A percentile compares a stretch with the other conserved stretches of the same genome.
Conservation (phyloP, 208 protist species). For the Trypanosoma theileri region DNA sequence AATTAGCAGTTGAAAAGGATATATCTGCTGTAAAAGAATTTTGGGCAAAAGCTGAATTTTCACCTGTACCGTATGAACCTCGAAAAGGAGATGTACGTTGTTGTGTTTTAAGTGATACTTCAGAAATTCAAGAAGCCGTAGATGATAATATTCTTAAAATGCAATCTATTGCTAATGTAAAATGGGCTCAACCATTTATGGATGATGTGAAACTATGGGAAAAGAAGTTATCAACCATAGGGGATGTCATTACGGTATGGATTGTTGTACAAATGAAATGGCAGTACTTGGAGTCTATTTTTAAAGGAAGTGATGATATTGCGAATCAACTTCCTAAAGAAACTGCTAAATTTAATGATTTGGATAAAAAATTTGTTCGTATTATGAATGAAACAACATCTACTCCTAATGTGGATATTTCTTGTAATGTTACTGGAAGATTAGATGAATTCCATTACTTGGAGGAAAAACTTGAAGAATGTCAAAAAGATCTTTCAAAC, state of each 20-base stretch:
- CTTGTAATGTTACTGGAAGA: conserved; percentile 91
- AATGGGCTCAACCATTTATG: conserved; percentile 96
- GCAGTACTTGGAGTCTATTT: conserved; percentile 99
- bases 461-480: conserved; percentile 95
- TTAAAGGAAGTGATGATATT: conserved; percentile 98
- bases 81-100: conserved; percentile 84
- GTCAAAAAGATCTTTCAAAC: conserved; percentile 98
- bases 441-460: conserved; percentile 93
- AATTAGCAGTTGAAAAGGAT: conserved; percentile 96
- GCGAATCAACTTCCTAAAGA: conserved; percentile 98
- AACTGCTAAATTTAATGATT: conserved; percentile 96
- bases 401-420: conserved; percentile 92
- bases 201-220: conserved; percentile 97
- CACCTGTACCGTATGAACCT: conserved; percentile 89
- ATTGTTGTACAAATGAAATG: conserved; percentile 98
- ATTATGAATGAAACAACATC: conserved; percentile 96
- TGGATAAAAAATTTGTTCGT: conserved; percentile 97
- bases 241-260: conserved; percentile 97
- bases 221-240: conserved; percentile 93
- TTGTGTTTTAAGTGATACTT: conserved; percentile 94
- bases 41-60: conserved; percentile 93
- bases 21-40: conserved; percentile 93
- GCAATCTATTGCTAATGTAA: conserved; percentile 95
- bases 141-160: conserved; percentile 99
- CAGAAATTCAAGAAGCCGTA: conserved; percentile 95